Base-by-base conservation (phyloP, 1,139 yeast genomes). In the Debaryomycetaceae sp. region DNA sequence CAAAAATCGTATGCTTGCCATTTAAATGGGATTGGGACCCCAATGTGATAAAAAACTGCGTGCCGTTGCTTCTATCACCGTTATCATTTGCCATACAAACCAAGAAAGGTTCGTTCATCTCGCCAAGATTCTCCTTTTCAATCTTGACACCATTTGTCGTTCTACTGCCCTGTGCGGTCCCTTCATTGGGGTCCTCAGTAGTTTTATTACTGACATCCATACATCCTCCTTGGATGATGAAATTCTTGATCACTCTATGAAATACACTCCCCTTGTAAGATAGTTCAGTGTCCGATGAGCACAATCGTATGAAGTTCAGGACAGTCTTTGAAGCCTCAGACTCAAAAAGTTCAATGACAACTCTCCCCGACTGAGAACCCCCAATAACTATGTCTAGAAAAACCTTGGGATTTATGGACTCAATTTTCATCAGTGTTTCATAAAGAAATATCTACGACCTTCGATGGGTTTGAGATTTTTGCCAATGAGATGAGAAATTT, bases 221-320 rank as follows among this genome's bases (percentile, higher is more conserved):
- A 56, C 85, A 93, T 35, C 96, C 96, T 5, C 84, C 86, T 58
- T 87, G 96, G n/a, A 88, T 67, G 64, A 87, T 78, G 56, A 87
- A 89, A 59, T 85, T 89, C 51, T 83, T 86, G 38, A 88, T 75
- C 1, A 87, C 81, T 45, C 93, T 69, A 55, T 86, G 89, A 61
- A 89, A 82, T 24, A 63, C 66, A 38, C 76, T 78, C 29, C 71
- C 63, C 48, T 73, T 67, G 52, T 73, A 81, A 24, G 44, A 41
- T 27, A 36, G 31, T 20, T 23, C 38, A 8, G 59, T 49, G 8
- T 56, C 49, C 2, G 45, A 52, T 37, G 57, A 55, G 51, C 83
- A 76, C 17, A 83, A 58, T 23, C 62, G 60, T 4, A 70, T 54
- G 54, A 84, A 84, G 63, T 83, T 83, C 37, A 69, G 65, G 2